Evolutionary conservation across 1,284 basidiomycete genomes (phyloP).

Genomic region (Sporisorium scitamineum): DNA sequence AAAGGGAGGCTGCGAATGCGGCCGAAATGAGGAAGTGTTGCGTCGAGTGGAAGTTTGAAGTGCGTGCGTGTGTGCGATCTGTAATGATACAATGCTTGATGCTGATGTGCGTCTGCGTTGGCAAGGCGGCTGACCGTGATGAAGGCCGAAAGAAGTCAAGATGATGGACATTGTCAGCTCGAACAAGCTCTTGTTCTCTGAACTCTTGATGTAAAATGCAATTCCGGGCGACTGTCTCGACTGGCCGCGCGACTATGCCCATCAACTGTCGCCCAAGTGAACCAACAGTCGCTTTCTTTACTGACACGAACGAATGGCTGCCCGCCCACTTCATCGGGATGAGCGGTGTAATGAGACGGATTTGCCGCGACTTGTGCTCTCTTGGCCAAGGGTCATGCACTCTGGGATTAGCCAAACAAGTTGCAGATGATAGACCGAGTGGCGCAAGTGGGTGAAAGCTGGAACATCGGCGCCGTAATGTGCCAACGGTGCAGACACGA

Average conservation of each 20-base stretch:
- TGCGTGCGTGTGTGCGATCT: not conserved
- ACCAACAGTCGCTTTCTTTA: not conserved
- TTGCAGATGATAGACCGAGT: not conserved
- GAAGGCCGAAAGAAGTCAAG: not conserved
- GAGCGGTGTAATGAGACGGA: not conserved
- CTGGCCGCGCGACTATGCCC: not conserved
- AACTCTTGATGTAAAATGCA: not conserved
- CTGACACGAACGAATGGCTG: not conserved
- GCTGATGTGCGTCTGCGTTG: conserved; percentile 11
- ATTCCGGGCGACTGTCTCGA: not conserved
- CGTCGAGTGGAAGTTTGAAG: not conserved
- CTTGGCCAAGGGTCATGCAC: not conserved
- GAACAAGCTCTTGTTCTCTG: not conserved
- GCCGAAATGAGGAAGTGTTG: not conserved
- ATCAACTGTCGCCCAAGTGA: not conserved
- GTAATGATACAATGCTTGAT: conserved; percentile 19
- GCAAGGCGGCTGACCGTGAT: not conserved
- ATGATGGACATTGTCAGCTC: not conserved
- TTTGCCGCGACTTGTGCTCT: not conserved
- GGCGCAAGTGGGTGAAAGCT: not conserved
- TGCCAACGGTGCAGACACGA: not conserved
- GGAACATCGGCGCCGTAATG: not conserved
- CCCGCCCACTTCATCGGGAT: not conserved
- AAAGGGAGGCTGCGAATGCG: not conserved
- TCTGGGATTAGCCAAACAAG: not conserved